These are phyloP conservation scores for Fusarium nodosum DNA, from an alignment of 2,329 filamentous ascomycete species.

Conservation along the genomic window DNA sequence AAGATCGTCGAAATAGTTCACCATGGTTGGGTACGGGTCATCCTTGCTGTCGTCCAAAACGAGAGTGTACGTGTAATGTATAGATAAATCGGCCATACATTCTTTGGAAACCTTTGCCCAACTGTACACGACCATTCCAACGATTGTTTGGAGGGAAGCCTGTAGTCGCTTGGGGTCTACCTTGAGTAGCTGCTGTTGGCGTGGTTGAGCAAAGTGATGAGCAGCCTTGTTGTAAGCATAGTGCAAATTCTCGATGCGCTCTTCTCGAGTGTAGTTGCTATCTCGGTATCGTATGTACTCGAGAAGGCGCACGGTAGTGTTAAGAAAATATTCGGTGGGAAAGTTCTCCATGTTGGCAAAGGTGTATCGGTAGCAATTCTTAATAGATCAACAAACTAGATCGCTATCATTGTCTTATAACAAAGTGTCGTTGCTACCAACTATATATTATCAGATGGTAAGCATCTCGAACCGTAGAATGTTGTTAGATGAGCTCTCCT, in stretches of 20 bases:
- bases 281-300: constrained; percentile 1
- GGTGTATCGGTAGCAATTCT: background rate
- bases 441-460: background rate
- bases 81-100: constrained; percentile 1
- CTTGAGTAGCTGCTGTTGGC: background rate
- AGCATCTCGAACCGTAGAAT: background rate
- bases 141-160: constrained; percentile 2
- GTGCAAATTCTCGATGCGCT: background rate
- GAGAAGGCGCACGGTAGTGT: background rate
- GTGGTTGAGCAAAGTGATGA: background rate
- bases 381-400: background rate
- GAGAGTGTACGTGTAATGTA: background rate
- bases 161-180: background rate
- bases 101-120: background rate
- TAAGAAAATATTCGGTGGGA: background rate
- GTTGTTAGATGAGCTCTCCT: accelerated
- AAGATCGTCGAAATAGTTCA: background rate
- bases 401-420: accelerated
- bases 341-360: background rate
- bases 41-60: constrained; percentile 5
- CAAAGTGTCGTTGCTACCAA: background rate
- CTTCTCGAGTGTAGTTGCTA: background rate
- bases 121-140: constrained; percentile 1
- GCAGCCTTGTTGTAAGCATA: constrained; percentile 3
- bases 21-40: background rate